phyloP scores from a whole-genome alignment of 768 basidiomycete genomes.

The Russula compacta region DNA sequence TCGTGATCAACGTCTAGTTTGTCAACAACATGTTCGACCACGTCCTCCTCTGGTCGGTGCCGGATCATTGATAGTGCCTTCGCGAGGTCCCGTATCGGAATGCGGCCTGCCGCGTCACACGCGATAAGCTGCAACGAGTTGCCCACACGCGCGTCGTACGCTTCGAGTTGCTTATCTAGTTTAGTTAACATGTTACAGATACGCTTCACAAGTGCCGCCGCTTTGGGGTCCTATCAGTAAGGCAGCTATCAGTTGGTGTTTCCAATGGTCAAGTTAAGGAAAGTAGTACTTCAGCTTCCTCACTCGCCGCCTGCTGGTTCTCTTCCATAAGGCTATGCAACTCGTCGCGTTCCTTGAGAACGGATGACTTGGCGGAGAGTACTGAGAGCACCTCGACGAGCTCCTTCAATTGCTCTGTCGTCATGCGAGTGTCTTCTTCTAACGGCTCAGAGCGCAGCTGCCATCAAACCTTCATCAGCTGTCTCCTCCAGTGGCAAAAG shows the following conservation, averaged over 20 bases:
- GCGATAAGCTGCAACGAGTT: slow-evolving; percentile 80
- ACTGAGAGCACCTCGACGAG: slow-evolving; percentile 85
- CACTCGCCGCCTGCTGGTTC: slow-evolving; percentile 67
- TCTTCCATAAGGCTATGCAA: slow-evolving; percentile 88
- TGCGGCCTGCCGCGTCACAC: slow-evolving; percentile 77
- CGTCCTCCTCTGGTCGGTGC: slow-evolving; percentile 85
- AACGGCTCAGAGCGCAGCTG: slow-evolving; percentile 56
- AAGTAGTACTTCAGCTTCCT: slow-evolving; percentile 41
- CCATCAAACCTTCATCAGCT: not conserved
- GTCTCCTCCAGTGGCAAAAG: not conserved
- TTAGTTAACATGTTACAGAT: slow-evolving; percentile 94
- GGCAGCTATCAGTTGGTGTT: slow-evolving; percentile 1
- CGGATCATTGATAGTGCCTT: slow-evolving; percentile 90
- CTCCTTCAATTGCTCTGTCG: slow-evolving; percentile 90
- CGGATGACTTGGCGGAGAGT: slow-evolving; percentile 87
- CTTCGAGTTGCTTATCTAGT: slow-evolving; percentile 85
- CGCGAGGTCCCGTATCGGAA: slow-evolving; percentile 81
- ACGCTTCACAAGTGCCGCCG: slow-evolving; percentile 85
- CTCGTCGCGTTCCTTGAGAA: slow-evolving; percentile 93
- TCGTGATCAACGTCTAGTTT: slow-evolving; percentile 96
- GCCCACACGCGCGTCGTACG: slow-evolving; percentile 84
- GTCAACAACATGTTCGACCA: slow-evolving; percentile 77
- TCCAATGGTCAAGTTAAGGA: not conserved
- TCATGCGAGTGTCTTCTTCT: slow-evolving; percentile 84
- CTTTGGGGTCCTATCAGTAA: slow-evolving; percentile 56